Conservation (phyloP, 2,329 filamentous ascomycete species). For the Fusarium sp. region DNA sequence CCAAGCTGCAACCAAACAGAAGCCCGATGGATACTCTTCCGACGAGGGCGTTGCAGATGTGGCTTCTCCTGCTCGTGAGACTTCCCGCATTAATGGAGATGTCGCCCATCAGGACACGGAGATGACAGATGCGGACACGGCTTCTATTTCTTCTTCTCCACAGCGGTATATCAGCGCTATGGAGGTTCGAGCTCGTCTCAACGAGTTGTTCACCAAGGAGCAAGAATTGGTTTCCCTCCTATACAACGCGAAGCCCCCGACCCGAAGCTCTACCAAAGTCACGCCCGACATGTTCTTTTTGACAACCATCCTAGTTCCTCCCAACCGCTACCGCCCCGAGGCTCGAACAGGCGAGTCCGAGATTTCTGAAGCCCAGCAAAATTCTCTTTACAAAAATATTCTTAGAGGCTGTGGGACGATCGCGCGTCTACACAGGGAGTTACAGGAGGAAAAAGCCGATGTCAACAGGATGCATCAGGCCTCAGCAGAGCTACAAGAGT, state of each 20-base stretch:
- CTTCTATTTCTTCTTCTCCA: slow-evolving; percentile 28
- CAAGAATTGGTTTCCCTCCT: slow-evolving; percentile 84
- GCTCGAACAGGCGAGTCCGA: slow-evolving; percentile 82
- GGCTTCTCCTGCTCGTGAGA: slow-evolving; percentile 56
- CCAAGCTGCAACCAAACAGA: slow-evolving; percentile 52
- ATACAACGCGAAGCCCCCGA: slow-evolving; percentile 78
- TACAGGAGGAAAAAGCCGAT: slow-evolving; percentile 58
- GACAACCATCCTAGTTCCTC: slow-evolving; percentile 85
- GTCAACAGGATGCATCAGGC: slow-evolving; percentile 83
- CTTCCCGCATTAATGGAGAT: slow-evolving; percentile 55
- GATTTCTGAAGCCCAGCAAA: slow-evolving; percentile 89
- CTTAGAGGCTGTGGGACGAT: slow-evolving; percentile 79
- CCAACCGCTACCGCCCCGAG: slow-evolving; percentile 90
- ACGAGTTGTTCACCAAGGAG: slow-evolving; percentile 86
- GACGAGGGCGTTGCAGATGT: slow-evolving; percentile 80
- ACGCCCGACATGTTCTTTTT: slow-evolving; percentile 95
- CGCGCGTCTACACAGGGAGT: slow-evolving; percentile 69
- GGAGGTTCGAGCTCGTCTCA: slow-evolving; percentile 83
- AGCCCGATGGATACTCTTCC: slow-evolving; percentile 57
- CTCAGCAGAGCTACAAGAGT: slow-evolving; percentile 86
- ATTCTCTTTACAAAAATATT: slow-evolving; percentile 87
- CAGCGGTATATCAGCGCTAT: slow-evolving; percentile 85
- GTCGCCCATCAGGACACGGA: slow-evolving; percentile 58
- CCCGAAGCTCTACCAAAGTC: slow-evolving; percentile 67
- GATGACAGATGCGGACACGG: slow-evolving; percentile 47